Percentiles rank a stretch among this genome's conserved stretches.
Conservation (phyloP, 495 filamentous ascomycete species). For the Neurospora sp. region DNA sequence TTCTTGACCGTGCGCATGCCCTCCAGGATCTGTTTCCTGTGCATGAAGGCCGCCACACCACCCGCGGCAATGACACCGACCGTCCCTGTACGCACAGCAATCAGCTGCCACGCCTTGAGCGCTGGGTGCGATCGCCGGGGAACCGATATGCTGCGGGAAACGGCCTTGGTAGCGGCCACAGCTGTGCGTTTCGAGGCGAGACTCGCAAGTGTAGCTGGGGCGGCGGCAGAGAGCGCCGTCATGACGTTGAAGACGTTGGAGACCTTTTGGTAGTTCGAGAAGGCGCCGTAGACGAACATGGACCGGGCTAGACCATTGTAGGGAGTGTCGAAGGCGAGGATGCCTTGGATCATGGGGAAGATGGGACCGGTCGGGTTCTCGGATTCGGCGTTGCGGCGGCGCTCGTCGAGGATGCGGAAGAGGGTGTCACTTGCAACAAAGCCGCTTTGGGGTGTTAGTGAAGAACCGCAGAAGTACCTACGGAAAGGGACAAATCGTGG, state of each 20-base stretch:
- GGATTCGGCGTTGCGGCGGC: slow-evolving; percentile 16
- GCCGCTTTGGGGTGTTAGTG: slow-evolving; percentile 35
- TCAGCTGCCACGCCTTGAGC: slow-evolving; percentile 64
- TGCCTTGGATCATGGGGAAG: slow-evolving; percentile 63
- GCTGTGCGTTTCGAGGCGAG: slow-evolving; percentile 26
- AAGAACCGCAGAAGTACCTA: neutral
- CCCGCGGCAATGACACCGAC: slow-evolving; percentile 82
- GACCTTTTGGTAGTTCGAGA: slow-evolving; percentile 77
- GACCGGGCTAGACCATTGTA: slow-evolving; percentile 82
- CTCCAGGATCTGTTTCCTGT: slow-evolving; percentile 61
- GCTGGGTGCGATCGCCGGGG: slow-evolving; percentile 27
- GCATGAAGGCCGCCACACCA: slow-evolving; percentile 75
- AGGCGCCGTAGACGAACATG: slow-evolving; percentile 83
- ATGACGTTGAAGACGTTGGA: slow-evolving; percentile 65
- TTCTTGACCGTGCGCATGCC: slow-evolving; percentile 34
- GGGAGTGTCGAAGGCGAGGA: slow-evolving; percentile 91
- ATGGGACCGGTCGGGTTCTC: slow-evolving; percentile 25
- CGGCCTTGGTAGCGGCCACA: slow-evolving; percentile 20
- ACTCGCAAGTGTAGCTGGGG: slow-evolving; percentile 39
- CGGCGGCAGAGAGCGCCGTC: slow-evolving; percentile 41
- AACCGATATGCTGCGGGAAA: slow-evolving; percentile 25
- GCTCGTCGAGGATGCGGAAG: slow-evolving; percentile 41
- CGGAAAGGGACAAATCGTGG: too few species aligned
- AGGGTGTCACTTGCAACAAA: slow-evolving; percentile 85
- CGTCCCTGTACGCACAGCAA: slow-evolving; percentile 77